Conservation (phyloP, 345 rosid genomes). For the Murraya paniculata region DNA sequence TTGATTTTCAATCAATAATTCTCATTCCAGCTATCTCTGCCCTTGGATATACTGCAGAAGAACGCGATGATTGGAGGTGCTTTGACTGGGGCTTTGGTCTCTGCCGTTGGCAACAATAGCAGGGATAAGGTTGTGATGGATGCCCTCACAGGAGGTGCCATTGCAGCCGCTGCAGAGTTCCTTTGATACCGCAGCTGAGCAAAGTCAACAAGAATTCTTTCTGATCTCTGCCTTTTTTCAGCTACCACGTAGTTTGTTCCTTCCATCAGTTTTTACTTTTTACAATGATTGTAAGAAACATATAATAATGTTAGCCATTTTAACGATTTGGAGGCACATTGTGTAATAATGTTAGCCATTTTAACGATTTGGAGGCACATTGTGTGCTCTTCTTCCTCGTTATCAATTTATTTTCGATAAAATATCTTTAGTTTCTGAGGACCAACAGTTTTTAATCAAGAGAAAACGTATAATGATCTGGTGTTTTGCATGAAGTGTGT, state of each 20-base stretch:
- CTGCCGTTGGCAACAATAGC: constrained; percentile 46
- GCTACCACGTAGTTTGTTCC: too few species aligned
- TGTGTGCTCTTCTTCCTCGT: background rate
- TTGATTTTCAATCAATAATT: background rate
- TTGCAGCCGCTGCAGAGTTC: constrained; percentile 83
- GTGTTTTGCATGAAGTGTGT: background rate
- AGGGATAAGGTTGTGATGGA: constrained; percentile 53
- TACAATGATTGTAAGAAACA: background rate
- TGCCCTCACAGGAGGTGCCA: constrained; percentile 76
- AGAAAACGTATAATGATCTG: background rate
- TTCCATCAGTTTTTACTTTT: background rate
- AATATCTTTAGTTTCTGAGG: background rate
- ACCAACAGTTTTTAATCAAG: background rate
- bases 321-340: too few species aligned
- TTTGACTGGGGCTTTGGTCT: constrained; percentile 66
- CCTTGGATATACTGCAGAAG: constrained; percentile 48
- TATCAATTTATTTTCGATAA: background rate
- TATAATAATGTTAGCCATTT: background rate
- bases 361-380: background rate
- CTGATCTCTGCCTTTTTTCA: background rate
- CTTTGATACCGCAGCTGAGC: constrained; percentile 45
- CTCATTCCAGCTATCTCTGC: background rate
- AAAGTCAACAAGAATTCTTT: too few species aligned
- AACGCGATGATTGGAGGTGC: constrained; percentile 91
- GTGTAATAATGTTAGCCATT: too few species aligned